A percentile compares a stretch with the other conserved stretches of the same genome.
These are phyloP conservation scores for Apiospora pterosperma DNA, from an alignment of 2,329 filamentous ascomycete genomes.

Conservation along the genomic window DNA sequence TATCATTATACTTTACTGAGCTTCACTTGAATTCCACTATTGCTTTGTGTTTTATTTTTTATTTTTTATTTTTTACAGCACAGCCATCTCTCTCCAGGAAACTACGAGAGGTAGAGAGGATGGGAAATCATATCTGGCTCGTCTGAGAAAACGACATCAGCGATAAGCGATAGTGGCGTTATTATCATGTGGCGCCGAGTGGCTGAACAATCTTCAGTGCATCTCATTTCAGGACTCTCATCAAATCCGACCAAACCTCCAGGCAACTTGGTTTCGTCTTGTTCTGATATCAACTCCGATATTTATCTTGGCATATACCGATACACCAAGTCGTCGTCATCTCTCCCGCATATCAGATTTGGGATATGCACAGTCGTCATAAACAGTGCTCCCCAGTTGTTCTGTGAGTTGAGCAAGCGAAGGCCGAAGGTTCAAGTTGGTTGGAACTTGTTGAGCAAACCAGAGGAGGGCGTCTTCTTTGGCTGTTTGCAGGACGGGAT, in stretches of 20 bases:
- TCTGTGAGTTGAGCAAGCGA: not conserved
- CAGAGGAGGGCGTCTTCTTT: not conserved
- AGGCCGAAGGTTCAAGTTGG: not conserved
- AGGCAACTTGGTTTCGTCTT: not conserved
- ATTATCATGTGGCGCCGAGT: not conserved
- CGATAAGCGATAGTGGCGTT: slow-evolving; percentile 1
- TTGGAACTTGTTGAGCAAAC: not conserved
- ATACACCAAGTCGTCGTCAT: not conserved
- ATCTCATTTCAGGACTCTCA: slow-evolving; percentile 1
- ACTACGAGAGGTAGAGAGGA: too few species aligned
- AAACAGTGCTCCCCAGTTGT: not conserved
- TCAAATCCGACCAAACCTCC: not conserved
- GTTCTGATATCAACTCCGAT: not conserved
- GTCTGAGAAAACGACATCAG: not conserved
- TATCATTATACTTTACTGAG: not conserved
- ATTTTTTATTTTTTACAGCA: too few species aligned
- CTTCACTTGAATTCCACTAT: not conserved
- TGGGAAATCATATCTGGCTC: too few species aligned
- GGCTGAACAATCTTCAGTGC: not conserved
- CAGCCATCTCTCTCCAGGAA: too few species aligned
- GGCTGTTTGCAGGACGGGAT: not conserved
- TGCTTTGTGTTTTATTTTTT: not conserved
- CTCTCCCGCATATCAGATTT: not conserved
- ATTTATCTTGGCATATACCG: not conserved
- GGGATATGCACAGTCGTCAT: not conserved